These are phyloP conservation scores for Coemansia sp. DNA, from an alignment of 371 early-diverging fungal genomes.

Conservation along the genomic window DNA sequence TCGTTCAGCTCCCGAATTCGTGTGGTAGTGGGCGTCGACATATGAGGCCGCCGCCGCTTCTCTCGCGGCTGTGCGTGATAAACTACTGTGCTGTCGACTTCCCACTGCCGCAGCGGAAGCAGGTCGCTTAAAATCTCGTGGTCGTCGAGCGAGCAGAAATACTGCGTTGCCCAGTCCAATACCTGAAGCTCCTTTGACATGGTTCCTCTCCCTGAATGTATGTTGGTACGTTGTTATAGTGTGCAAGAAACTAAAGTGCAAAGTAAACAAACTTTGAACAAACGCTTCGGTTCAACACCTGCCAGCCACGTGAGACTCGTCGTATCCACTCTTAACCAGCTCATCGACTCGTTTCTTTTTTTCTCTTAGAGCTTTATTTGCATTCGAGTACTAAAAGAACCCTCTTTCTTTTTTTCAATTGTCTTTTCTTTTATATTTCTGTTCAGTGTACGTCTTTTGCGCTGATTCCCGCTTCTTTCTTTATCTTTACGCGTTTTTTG, in stretches of 20 bases:
- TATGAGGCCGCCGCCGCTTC: not conserved
- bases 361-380: not conserved
- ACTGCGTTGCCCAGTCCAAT: slow-evolving; percentile 43
- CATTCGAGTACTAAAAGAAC: not conserved
- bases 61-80: not conserved
- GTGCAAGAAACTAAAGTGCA: not conserved
- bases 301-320: not conserved
- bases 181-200: not conserved
- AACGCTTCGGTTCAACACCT: not conserved
- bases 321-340: not conserved
- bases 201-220: no score
- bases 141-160: slow-evolving; percentile 37
- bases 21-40: slow-evolving; percentile 4
- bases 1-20: not conserved
- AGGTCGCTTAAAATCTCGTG: slow-evolving; percentile 22
- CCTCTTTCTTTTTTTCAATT: not conserved
- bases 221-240: no score
- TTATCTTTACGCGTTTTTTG: not conserved
- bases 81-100: not conserved
- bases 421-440: not conserved
- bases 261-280: not conserved
- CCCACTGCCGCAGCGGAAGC: slow-evolving; percentile 11
- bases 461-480: not conserved
- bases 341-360: not conserved
- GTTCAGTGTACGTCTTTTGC: not conserved